Percentiles rank a stretch among this genome's conserved stretches.
These are phyloP conservation scores for Dillenia suffruticosa DNA, from an alignment of 164 flowering plant species.

Conservation along the genomic window DNA sequence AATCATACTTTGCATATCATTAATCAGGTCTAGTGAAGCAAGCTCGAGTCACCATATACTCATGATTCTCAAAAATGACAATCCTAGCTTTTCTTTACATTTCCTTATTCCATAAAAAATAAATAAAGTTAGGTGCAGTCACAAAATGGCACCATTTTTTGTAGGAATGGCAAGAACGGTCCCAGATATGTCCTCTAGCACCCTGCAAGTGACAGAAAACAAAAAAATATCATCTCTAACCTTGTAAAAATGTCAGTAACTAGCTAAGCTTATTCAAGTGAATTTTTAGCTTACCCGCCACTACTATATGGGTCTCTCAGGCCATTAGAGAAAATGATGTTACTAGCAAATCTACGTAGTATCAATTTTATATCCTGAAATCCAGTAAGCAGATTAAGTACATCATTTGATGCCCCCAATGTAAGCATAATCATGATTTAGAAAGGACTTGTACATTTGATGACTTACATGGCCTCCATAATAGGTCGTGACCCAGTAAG, in stretches of 20 bases:
- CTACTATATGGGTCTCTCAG: conserved; percentile 41
- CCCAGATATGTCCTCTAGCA: conserved; percentile 29
- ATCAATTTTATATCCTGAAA: conserved; percentile 33
- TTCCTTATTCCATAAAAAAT: not conserved
- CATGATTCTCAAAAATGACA: too few species aligned
- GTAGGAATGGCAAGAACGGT: conserved; percentile 27
- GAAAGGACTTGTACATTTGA: not conserved
- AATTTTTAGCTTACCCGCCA: conserved; percentile 33
- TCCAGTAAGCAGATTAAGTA: too few species aligned
- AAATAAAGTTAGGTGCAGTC: not conserved
- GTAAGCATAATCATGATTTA: too few species aligned
- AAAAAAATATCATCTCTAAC: not conserved
- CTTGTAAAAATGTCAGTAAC: not conserved
- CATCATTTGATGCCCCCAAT: too few species aligned
- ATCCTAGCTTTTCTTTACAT: too few species aligned
- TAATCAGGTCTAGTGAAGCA: not conserved
- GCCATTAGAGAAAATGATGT: conserved; percentile 52
- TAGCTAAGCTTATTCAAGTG: not conserved
- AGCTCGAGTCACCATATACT: too few species aligned
- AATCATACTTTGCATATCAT: not conserved
- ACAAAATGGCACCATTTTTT: conserved; percentile 16
- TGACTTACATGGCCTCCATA: conserved; percentile 14
- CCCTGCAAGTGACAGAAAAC: conserved; percentile 14
- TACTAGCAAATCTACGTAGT: conserved; percentile 36
- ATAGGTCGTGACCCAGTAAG: conserved; percentile 14